Evolutionary conservation across 192 early-diverging fungal species (phyloP).

Genomic region (Coemansia umbellata): DNA sequence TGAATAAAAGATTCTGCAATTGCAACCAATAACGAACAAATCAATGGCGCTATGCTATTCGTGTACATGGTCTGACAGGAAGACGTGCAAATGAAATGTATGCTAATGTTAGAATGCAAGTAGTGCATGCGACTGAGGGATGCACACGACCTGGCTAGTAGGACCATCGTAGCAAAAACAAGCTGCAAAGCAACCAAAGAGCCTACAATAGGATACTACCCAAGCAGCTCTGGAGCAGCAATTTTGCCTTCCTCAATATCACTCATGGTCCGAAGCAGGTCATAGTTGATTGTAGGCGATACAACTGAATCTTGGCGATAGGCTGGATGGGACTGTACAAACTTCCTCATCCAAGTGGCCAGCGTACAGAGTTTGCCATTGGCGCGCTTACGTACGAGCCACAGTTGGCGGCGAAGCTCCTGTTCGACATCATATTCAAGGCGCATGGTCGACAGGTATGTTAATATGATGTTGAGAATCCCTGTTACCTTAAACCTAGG

Average conservation of each 20-base stretch:
- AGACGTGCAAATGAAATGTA: too few relatives aligned
- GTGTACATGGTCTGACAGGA: too few relatives aligned
- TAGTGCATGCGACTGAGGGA: too few relatives aligned
- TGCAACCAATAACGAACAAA: too few relatives aligned
- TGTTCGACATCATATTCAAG: slow-evolving; percentile 70
- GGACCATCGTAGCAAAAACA: too few relatives aligned
- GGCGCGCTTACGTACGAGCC: slow-evolving; percentile 73
- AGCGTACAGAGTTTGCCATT: slow-evolving; percentile 79
- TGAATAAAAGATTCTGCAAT: too few relatives aligned
- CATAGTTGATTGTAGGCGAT: slow-evolving; percentile 75
- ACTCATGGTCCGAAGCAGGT: slow-evolving; percentile 59
- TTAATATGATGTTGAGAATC: slow-evolving; percentile 71
- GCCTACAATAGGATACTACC: too few relatives aligned
- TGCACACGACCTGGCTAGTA: too few relatives aligned
- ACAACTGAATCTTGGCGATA: slow-evolving; percentile 90
- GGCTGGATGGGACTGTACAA: slow-evolving; percentile 77
- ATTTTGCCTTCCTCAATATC: slow-evolving; percentile 45
- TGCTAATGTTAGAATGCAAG: too few relatives aligned
- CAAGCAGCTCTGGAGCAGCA: slow-evolving; percentile 36
- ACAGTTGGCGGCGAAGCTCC: slow-evolving; percentile 70
- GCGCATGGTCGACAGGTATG: slow-evolving; percentile 71
- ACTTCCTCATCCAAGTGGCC: slow-evolving; percentile 88
- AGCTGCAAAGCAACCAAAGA: too few relatives aligned
- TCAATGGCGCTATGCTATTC: too few relatives aligned
- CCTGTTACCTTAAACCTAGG: slow-evolving; percentile 64